Conservation (phyloP, 1,139 yeast genomes). For the Blastobotrys illinoisensis region DNA sequence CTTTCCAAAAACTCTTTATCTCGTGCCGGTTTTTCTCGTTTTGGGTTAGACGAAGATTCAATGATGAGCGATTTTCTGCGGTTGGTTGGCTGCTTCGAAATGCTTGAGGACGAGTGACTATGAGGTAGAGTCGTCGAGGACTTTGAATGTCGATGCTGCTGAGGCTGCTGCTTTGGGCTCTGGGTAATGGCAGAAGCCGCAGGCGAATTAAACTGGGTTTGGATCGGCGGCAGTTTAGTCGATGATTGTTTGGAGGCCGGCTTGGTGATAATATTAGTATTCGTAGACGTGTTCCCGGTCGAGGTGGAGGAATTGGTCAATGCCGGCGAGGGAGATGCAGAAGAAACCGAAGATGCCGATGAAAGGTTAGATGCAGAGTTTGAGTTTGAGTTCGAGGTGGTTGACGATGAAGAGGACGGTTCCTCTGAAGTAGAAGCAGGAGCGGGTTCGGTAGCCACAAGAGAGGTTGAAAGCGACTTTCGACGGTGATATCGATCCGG, state of each 20-base stretch:
- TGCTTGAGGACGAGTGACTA: neutral
- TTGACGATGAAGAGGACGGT: conserved; percentile 14
- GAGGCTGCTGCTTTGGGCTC: neutral
- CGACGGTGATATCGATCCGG: conserved; percentile 32
- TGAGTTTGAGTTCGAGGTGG: conserved; percentile 11
- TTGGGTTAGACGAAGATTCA: neutral
- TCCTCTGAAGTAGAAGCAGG: conserved; percentile 10
- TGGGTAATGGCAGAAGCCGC: neutral
- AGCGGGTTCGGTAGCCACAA: conserved; percentile 12
- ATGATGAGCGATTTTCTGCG: neutral
- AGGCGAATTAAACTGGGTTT: neutral
- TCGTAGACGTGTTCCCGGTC: conserved; percentile 10
- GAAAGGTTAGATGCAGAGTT: conserved; percentile 3
- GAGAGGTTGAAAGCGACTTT: conserved; percentile 16
- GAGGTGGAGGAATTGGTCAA: conserved; percentile 5
- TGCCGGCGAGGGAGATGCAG: conserved; percentile 9
- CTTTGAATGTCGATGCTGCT: neutral
- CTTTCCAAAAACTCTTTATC: neutral
- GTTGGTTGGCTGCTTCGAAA: neutral
- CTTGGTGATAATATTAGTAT: conserved; percentile 4
- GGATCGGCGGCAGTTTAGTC: conserved; percentile 4
- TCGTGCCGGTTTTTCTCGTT: neutral
- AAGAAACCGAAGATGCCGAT: neutral
- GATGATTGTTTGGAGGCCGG: conserved; percentile 7
- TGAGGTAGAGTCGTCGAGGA: neutral